Percentiles rank a stretch among this genome's conserved stretches.
Evolutionary conservation across 768 basidiomycete species (phyloP).

Genomic region (Mrakia hoshinonis): DNA sequence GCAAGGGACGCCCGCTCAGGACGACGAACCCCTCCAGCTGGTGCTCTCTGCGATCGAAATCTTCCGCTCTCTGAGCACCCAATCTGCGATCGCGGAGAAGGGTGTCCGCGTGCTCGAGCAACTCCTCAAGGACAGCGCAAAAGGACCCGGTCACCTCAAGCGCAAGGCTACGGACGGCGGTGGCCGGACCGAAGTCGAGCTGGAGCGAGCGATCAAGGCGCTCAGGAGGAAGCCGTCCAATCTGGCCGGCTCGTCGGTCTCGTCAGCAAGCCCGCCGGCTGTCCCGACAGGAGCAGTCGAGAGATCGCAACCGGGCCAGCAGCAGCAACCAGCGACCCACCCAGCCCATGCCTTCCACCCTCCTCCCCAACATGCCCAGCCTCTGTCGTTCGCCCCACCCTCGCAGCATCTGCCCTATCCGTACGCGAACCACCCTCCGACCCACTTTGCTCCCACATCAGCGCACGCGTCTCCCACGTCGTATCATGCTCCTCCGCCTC

Average conservation of each 20-base stretch:
- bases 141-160: neutral
- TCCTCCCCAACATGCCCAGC: neutral
- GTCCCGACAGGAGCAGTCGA: neutral
- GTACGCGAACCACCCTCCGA: neutral
- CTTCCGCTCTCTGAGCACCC: neutral
- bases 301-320: neutral
- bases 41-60: conserved; percentile 22
- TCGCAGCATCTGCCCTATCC: neutral
- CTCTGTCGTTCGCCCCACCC: neutral
- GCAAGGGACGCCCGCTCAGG: neutral
- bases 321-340: neutral
- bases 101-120: conserved; percentile 22
- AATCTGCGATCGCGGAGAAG: conserved; percentile 25
- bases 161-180: neutral
- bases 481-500: too few relatives aligned
- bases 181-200: conserved; percentile 13
- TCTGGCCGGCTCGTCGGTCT: neutral
- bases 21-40: conserved; percentile 8
- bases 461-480: too few relatives aligned
- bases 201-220: conserved; percentile 23
- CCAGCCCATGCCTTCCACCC: neutral
- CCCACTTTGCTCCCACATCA: neutral
- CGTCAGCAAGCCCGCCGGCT: neutral
- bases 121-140: conserved; percentile 10
- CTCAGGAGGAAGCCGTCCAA: neutral